phyloP scores from a whole-genome alignment of 106 monocot species.

The Ottelia alismoides region DNA sequence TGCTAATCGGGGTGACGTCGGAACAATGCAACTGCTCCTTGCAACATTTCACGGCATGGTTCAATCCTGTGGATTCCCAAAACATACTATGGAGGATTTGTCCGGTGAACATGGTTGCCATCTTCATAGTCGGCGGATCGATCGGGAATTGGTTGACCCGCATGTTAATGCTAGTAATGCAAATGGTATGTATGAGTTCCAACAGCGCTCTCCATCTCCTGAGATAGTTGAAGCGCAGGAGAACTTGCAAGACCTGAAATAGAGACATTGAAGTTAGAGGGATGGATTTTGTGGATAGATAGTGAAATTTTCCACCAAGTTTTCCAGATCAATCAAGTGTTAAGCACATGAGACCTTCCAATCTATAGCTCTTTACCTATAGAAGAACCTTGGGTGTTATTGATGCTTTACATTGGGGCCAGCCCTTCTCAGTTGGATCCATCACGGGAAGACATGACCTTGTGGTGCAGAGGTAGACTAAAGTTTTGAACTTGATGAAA shows the following conservation, averaged over 20 bases:
- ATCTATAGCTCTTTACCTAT: conserved; percentile 9
- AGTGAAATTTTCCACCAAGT: conserved; percentile 5
- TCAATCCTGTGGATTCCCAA: conserved; percentile 16
- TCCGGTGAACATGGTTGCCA: conserved; percentile 16
- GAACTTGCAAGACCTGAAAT: neutral
- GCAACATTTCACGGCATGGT: conserved; percentile 26
- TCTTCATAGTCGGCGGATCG: conserved; percentile 14
- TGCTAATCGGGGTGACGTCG: conserved; percentile 27
- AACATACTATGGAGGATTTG: conserved; percentile 10
- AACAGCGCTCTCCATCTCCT: neutral
- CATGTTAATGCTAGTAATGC: too few species aligned
- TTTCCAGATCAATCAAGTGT: conserved; percentile 19
- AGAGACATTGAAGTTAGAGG: neutral
- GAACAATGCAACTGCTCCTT: conserved; percentile 23
- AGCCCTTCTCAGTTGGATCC: conserved; percentile 15
- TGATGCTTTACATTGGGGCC: conserved; percentile 14
- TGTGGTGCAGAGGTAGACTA: conserved; percentile 24
- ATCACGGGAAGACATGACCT: conserved; percentile 21
- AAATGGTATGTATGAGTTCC: neutral
- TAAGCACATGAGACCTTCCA: neutral
- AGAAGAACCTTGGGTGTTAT: conserved; percentile 5
- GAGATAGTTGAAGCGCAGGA: conserved; percentile 11
- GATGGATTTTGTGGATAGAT: conserved; percentile 11
- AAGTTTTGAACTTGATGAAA: conserved; percentile 19
- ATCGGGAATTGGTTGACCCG: conserved; percentile 1